phyloP scores from a whole-genome alignment of 1,284 basidiomycete species.

The Leccinum proliferum region DNA sequence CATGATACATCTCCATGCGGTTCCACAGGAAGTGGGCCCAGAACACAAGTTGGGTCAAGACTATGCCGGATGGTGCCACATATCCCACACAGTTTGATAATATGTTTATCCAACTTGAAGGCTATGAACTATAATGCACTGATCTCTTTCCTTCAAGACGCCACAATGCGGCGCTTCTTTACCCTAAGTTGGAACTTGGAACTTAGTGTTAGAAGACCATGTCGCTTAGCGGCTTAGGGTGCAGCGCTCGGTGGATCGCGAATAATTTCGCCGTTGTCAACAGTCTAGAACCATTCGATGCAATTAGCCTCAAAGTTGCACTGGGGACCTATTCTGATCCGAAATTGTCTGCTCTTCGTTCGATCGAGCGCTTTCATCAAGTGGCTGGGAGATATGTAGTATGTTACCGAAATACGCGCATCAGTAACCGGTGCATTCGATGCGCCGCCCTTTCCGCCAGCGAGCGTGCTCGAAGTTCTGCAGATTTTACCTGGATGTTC shows the following conservation, averaged over 20 bases:
- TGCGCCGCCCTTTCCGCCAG: neutral
- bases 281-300: neutral
- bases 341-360: neutral
- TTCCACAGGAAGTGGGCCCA: neutral
- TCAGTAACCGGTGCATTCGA: neutral
- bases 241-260: neutral
- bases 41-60: neutral
- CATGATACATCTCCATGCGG: neutral
- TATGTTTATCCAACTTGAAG: neutral
- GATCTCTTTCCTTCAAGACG: neutral
- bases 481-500: neutral
- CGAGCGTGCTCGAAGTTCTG: neutral
- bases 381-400: neutral
- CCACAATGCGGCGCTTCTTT: neutral
- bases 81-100: neutral
- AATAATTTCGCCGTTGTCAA: constrained; percentile 2
- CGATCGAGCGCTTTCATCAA: neutral
- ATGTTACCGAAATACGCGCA: neutral
- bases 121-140: neutral
- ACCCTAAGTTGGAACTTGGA: neutral
- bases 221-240: neutral
- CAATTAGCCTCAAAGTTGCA: neutral
- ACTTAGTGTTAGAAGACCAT: neutral
- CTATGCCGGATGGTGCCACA: neutral
- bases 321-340: neutral